Base-by-base conservation (phyloP, 73 alveolate genomes). In the Loxodes magnus region DNA sequence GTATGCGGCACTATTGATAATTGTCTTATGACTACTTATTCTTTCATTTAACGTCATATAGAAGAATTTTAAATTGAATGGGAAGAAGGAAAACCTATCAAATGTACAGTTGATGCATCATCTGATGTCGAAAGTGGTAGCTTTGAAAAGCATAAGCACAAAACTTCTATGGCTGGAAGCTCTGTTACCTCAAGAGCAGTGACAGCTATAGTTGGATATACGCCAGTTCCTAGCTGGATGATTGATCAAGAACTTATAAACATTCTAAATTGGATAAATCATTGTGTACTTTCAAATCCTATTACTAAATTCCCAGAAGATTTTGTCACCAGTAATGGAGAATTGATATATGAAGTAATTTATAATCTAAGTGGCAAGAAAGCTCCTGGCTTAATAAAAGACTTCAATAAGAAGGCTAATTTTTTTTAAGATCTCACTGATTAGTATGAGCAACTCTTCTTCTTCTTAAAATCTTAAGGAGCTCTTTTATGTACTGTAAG, bases 1-100 rank as follows among this genome's bases (percentile, higher is more conserved):
- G 89, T 88, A 23, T 73, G 94, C 23, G 99, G 98, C 0, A 88
- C 99, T 6, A 81, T 96, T 7, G 99, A 92, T 64, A 92, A 92
- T 69, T 88, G 96, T 39, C 24, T 92, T 44, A 64, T 88, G 50
- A 80, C 97, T 0, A 77, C 73, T 41, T 92, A 71, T 64, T 61
- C 96, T 3, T 92, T 74, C 71, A 64, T 88, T 72, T 85, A 92
- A 63, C 68, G 97, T 26, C 74, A 86, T 27, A 71, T 64, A 19
- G 90, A 74, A 35, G 92, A 81, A 44, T 67, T 75, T 42, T 79
- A 74, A 44, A 70, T 79, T 36, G 87, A 88, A 43, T 57, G 65
- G 35, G 96, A 79, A 50, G 51, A 62, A 42, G 88, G 78, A 4
- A 86, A 68, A 50, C 87, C 69, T 64, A 51, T 88, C 20, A 64